Base-by-base conservation (phyloP, 805 yeast species). In the Wickerhamiella spandovensis region DNA sequence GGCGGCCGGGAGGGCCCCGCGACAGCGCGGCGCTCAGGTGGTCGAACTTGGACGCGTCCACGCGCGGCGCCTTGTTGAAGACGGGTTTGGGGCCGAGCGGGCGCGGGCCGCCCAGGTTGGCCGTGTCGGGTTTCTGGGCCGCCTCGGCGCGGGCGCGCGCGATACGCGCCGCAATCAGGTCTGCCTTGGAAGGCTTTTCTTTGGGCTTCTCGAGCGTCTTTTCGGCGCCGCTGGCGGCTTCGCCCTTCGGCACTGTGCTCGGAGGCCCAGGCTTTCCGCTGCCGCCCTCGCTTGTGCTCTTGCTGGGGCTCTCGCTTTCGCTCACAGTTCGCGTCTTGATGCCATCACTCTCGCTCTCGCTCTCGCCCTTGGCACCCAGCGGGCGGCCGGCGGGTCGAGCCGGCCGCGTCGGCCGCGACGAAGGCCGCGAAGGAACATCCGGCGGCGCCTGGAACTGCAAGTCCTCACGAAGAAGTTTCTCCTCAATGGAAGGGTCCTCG, bases 21-120 rank as follows among this genome's bases (percentile, higher is more conserved):
- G 61, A 52, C 9, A 59, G 55, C 3, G 59, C 61, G 0, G 58
- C 55, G 32, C 50, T 57, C 46, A 59, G 46, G 23, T 58, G 55
- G 6, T 56, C 57, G 20, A 58, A 56, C 49, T 51, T 47, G 1
- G 61, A 49, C 12, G 56, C 46, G 28, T 51, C 56, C 25, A 56
- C 21, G 1, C 54, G 52, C 56, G 13, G 56, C 43, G 56, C 21
- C 10, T 17, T 24, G 35, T 17, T 23, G 7, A 43, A n/a, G 3
- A 7, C 17, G 15, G 46, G 46, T 28, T 44, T 44, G 38, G 46
- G 46, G 17, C 22, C 18, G 5, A 20, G 15, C 7, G 59, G 57
- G 39, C 43, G 46, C n/a, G 48, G 53, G 3, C 32, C 43, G 17
- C 17, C 20, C 18, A 17, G 39, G 17, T 35, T 35, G 20, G 39